Percentiles rank a stretch among this genome's conserved stretches.
These are phyloP conservation scores for Chytridium lagenaria DNA, from an alignment of 371 early-diverging fungal species.

Conservation along the genomic window DNA sequence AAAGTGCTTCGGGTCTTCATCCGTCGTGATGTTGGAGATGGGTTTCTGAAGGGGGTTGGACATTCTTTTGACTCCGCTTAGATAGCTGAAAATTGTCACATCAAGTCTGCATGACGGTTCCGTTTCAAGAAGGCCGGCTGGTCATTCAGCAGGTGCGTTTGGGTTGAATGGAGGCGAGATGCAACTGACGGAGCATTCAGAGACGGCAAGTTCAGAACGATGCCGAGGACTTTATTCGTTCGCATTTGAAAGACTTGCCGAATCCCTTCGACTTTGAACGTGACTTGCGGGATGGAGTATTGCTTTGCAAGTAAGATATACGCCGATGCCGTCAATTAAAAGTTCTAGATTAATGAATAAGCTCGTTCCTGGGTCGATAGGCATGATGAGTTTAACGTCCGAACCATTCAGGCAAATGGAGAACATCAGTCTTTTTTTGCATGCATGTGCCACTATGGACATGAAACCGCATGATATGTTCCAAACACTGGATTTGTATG, in stretches of 20 bases:
- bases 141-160: too few species aligned
- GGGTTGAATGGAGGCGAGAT: too few species aligned
- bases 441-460: slow-evolving; percentile 58
- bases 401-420: slow-evolving; percentile 77
- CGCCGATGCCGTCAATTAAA: background rate
- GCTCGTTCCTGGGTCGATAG: slow-evolving; percentile 73
- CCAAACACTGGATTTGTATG: slow-evolving; percentile 89
- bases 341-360: slow-evolving; percentile 70
- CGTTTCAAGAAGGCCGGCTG: too few species aligned
- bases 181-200: background rate
- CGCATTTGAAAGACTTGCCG: slow-evolving; percentile 27
- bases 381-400: slow-evolving; percentile 68
- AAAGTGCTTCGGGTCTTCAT: slow-evolving; percentile 57
- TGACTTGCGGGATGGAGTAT: slow-evolving; percentile 75
- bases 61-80: too few species aligned
- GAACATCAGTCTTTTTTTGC: slow-evolving; percentile 56
- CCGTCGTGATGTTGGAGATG: slow-evolving; percentile 41
- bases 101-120: too few species aligned
- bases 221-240: background rate
- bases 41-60: too few species aligned
- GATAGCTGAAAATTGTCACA: too few species aligned
- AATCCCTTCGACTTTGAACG: slow-evolving; percentile 59
- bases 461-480: slow-evolving; percentile 69
- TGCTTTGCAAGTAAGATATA: slow-evolving; percentile 71
- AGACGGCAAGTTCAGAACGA: background rate